Evolutionary conservation across 2,329 filamentous ascomycete genomes (phyloP).

Genomic region (Botrytis galanthina): DNA sequence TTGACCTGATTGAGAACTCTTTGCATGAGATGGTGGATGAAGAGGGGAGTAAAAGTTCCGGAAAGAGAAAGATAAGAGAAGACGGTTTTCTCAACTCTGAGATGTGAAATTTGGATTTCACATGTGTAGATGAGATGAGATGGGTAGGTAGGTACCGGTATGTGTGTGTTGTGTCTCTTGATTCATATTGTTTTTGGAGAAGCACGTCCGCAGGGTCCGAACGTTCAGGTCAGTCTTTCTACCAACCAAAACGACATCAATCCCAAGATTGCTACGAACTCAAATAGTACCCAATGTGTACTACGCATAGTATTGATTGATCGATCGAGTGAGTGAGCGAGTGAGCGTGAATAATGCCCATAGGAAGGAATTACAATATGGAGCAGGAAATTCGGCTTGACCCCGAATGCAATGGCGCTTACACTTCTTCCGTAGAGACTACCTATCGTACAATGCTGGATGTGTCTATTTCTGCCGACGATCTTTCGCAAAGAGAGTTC

Average conservation of each 20-base stretch:
- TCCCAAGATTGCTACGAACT: background rate
- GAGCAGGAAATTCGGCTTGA: background rate
- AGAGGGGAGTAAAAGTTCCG: background rate
- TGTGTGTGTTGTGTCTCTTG: background rate
- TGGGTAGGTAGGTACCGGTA: background rate
- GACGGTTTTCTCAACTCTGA: background rate
- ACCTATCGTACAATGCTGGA: background rate
- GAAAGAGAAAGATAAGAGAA: background rate
- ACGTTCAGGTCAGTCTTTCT: background rate
- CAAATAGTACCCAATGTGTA: background rate
- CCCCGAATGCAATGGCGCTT: no score
- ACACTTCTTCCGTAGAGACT: background rate
- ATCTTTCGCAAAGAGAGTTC: background rate
- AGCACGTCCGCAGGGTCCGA: background rate
- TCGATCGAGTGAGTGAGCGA: no score
- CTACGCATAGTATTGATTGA: background rate
- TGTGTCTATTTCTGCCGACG: background rate
- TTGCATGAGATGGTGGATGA: background rate
- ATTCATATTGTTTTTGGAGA: background rate
- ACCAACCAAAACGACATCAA: background rate
- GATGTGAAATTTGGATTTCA: background rate
- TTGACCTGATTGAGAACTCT: constrained; percentile 3
- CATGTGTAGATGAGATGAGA: background rate
- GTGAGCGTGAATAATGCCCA: background rate
- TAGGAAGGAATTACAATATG: background rate